Evolutionary conservation across 2,329 filamentous ascomycete species (phyloP), one percentile per base, ranked within the genome.

Genomic region (Alternaria sp.): DNA sequence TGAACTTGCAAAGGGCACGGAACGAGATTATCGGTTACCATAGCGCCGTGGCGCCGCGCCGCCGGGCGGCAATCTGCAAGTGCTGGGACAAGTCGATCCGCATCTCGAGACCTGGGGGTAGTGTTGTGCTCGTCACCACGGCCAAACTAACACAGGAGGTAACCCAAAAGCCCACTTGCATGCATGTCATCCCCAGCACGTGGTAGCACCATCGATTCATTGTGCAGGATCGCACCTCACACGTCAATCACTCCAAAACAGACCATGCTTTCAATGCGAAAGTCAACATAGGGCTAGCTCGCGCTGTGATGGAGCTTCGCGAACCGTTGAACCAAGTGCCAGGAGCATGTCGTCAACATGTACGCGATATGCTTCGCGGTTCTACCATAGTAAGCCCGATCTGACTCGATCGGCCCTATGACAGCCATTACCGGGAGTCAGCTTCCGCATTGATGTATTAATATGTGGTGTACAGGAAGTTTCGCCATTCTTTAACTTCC

Each of bases 331-430:
- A 39, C 23, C 21, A 34, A 37, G 8, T 50, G 56, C 23, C 28
- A 31, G 24, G 21, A 44, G 29, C 33, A 52, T 33, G 51, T 11
- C 44, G 31, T 44, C 45, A 53, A 50, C 39, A 45, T 45, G 24
- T 23, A 40, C 51, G 51, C 44, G 39, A 45, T 26, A 58, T 39
- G 33, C 28, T 37, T 31, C 33, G 24, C 40, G 14, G 28, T 40
- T 42, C 33, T 39, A 17, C 17, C 17, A 17, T 17, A 17, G 17
- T 17, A 46, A 50, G 21, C 23, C 39, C 39, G 37, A 37, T 39
- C 39, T 44, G 37, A 36, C 33, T 28, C 24, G 36, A 39, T 54
- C 36, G 51, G 31, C 36, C 42, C 26, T 48, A 49, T 36, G 31
- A 49, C 23, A 29, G 37, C 31, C 28, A 41, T 51, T 11, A 42